phyloP scores from a whole-genome alignment of 257 asterid genomes.

The Lantana camara region DNA sequence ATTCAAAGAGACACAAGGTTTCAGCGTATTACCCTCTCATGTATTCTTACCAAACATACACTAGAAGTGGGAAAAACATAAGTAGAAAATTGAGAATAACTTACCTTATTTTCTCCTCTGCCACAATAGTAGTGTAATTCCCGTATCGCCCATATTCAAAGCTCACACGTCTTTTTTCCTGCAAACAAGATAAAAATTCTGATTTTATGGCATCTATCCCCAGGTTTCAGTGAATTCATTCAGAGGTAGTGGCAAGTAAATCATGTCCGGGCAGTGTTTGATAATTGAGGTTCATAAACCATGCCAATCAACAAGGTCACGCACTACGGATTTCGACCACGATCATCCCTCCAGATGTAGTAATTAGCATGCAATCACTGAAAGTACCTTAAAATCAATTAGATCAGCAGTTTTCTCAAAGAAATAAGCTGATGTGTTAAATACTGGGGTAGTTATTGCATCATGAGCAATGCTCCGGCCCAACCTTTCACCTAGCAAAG shows the following conservation, averaged over 20 bases:
- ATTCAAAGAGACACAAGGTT: slow-evolving; percentile 10
- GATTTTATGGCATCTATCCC: slow-evolving; percentile 13
- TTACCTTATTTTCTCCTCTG: slow-evolving; percentile 88
- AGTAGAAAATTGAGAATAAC: slow-evolving; percentile 1
- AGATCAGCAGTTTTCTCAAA: slow-evolving; percentile 82
- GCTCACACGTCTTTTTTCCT: slow-evolving; percentile 76
- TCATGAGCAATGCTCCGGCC: slow-evolving; percentile 75
- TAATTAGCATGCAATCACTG: neutral
- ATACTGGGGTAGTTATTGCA: slow-evolving; percentile 83
- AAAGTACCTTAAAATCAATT: slow-evolving; percentile 75
- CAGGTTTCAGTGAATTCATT: slow-evolving; percentile 1
- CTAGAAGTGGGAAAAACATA: neutral
- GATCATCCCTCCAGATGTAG: slow-evolving; percentile 1
- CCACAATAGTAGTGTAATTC: slow-evolving; percentile 71
- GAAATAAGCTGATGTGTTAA: slow-evolving; percentile 85
- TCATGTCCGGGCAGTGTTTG: neutral
- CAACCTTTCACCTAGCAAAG: slow-evolving; percentile 74
- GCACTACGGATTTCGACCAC: neutral
- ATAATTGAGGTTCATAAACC: neutral
- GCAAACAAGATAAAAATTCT: slow-evolving; percentile 23
- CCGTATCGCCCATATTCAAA: slow-evolving; percentile 91
- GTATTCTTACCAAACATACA: neutral
- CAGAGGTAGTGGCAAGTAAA: slow-evolving; percentile 16
- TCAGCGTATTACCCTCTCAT: slow-evolving; percentile 8
- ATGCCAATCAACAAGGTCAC: neutral